phyloP scores from a whole-genome alignment of 2,329 filamentous ascomycete species.

The Fusarium euwallaceae region DNA sequence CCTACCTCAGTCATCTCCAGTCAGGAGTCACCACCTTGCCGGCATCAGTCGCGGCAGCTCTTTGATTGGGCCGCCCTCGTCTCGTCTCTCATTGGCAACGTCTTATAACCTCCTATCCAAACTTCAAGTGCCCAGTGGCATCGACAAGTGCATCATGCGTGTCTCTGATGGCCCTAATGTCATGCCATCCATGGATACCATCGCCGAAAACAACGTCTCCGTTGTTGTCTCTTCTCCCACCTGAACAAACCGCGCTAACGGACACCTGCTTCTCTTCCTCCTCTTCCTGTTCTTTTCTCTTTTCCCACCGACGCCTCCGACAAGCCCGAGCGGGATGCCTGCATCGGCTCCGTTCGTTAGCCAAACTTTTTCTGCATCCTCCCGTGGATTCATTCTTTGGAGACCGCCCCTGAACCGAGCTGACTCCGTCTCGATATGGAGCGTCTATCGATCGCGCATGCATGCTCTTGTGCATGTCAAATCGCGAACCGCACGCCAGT shows the following conservation, averaged over 20 bases:
- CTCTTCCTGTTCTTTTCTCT: conserved; percentile 26
- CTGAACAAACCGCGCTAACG: neutral
- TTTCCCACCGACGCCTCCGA: conserved; percentile 11
- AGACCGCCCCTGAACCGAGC: neutral
- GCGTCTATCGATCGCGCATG: neutral
- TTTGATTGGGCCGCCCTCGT: neutral
- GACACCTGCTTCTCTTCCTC: neutral
- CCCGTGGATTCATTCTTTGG: conserved; percentile 19
- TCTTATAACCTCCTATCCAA: neutral
- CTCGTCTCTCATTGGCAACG: neutral
- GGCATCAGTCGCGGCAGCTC: neutral
- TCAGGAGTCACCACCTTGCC: neutral
- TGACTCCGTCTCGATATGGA: neutral
- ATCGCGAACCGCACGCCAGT: neutral
- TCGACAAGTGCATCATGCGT: neutral
- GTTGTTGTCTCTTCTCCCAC: conserved; percentile 11
- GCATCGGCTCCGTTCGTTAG: conserved; percentile 24
- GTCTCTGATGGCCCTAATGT: conserved; percentile 7
- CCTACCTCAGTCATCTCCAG: neutral
- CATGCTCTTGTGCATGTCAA: conserved; percentile 3
- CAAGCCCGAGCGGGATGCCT: conserved; percentile 25
- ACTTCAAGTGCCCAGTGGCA: neutral
- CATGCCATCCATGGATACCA: neutral
- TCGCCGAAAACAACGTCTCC: neutral
- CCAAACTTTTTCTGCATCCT: conserved; percentile 31